Conservation (phyloP, 2,329 filamentous ascomycete species). For the Rutstroemia sp. region DNA sequence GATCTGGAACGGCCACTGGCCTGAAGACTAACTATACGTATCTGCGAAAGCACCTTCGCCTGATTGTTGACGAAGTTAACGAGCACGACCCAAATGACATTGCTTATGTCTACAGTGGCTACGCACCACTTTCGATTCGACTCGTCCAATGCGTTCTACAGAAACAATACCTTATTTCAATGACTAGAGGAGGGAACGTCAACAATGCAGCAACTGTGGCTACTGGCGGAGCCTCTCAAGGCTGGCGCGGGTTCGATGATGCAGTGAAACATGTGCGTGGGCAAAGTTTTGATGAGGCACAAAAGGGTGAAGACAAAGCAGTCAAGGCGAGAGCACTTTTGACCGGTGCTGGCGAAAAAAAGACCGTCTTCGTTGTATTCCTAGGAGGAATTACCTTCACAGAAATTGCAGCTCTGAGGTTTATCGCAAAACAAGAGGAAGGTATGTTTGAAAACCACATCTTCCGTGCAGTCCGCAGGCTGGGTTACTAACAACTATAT, state of each 20-base stretch:
- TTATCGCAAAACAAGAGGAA: conserved; percentile 79
- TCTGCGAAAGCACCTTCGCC: conserved; percentile 73
- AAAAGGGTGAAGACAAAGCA: conserved; percentile 89
- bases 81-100: conserved; percentile 92
- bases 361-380: conserved; percentile 94
- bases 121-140: conserved; percentile 85
- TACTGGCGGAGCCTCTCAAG: conserved; percentile 57
- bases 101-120: conserved; percentile 96
- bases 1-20: conserved; percentile 46
- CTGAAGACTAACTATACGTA: conserved; percentile 86
- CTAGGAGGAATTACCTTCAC: conserved; percentile 95
- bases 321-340: conserved; percentile 79
- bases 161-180: conserved; percentile 71
- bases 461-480: not conserved
- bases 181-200: conserved; percentile 55
- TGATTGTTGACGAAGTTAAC: conserved; percentile 95
- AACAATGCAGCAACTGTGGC: conserved; percentile 39
- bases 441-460: conserved; percentile 33
- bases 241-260: conserved; percentile 93
- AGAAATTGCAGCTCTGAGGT: conserved; percentile 88
- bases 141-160: conserved; percentile 90
- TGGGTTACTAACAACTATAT: conserved; percentile 11
- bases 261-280: conserved; percentile 80
- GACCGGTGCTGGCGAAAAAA: conserved; percentile 65
- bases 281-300: conserved; percentile 82